Evolutionary conservation across 805 yeast genomes (phyloP).

Genomic region (Candida quercuum): DNA sequence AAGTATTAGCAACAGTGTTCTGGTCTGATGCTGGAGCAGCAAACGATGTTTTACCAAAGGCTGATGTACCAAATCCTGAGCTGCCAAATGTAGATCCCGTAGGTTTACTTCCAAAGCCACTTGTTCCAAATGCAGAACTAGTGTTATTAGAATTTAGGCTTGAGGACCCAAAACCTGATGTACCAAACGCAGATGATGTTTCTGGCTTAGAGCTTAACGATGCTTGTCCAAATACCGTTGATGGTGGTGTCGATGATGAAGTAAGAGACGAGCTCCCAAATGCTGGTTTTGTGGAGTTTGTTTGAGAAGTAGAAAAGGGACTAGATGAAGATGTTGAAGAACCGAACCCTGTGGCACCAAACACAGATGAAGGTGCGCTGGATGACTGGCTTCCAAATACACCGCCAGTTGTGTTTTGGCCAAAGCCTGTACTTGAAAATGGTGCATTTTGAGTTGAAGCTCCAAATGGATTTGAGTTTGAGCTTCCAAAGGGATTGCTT

Average conservation of each 20-base stretch:
- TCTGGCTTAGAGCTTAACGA: conserved; percentile 15
- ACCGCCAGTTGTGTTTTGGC: too few species aligned
- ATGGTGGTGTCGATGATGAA: conserved; percentile 7
- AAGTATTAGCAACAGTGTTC: conserved; percentile 4
- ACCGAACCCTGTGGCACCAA: background rate
- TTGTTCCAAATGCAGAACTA: conserved; percentile 2
- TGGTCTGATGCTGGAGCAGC: background rate
- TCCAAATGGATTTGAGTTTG: conserved; percentile 8
- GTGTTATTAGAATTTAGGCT: background rate
- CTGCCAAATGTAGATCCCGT: conserved; percentile 10
- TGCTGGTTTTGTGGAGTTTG: conserved; percentile 1
- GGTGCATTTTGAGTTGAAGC: too few species aligned
- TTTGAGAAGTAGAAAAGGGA: conserved; percentile 12
- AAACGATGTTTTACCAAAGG: conserved; percentile 1
- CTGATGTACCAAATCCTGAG: conserved; percentile 8
- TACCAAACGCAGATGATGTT: conserved; percentile 7
- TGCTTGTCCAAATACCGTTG: conserved; percentile 21
- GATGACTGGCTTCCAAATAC: conserved; percentile 4
- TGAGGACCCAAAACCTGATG: conserved; percentile 7
- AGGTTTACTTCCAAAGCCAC: conserved; percentile 1
- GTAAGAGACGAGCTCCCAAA: background rate
- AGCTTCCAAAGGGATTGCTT: conserved; percentile 10
- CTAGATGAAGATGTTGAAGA: conserved; percentile 12
- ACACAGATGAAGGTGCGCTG: conserved; percentile 1
- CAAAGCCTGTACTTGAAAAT: too few species aligned